Evolutionary conservation across 441 rosid genomes (phyloP), one percentile per base, ranked within the genome.

Genomic region (Lepidium campestre): DNA sequence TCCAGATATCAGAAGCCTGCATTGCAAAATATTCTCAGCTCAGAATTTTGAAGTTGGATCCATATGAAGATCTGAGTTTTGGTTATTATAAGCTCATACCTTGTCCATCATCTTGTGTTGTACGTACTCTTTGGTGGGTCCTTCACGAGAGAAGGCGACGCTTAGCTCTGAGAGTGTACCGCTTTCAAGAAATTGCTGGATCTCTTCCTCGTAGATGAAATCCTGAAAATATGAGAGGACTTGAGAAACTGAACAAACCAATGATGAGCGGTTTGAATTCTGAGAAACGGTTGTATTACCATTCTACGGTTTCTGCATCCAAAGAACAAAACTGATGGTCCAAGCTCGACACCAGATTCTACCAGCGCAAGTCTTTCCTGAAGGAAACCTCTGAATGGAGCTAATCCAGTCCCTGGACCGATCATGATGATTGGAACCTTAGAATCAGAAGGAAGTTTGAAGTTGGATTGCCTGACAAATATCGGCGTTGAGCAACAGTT

Each of bases 351-450:
- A 72, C 96, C 97, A 67, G 79, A 80, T 79, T 89, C 97, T 73
- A 86, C 86, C 73, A 82, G 72, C 10, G 93, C 83, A 25, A 83
- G 83, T 70, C 98, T 83, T 83, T 94, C 99, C 81, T 87, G 99
- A 68, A 94, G 87, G 86, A 94, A 94, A 45, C 98, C 99, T 77
- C 99, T 83, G 79, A 94, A 94, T 49, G 98, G 99, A 79, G 99
- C 98, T 71, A 89, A 79, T 39, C 99, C 99, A 67, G 98, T 91
- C 56, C 98, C 98, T 41, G 99, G 98, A 67, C 99, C 99, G 71
- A 94, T 85, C 98, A 94, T 91, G 48, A 94, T 88, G 70, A 94
- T 75, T 20, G 98, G 96, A 31, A 91, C 89, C 75, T 81, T 85
- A 70, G 82, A 32, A 73, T 88, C 93, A 10, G 77, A 57, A 49